These are phyloP conservation scores for Coniochaeta sp. DNA, from an alignment of 2,329 filamentous ascomycete genomes.

Conservation along the genomic window DNA sequence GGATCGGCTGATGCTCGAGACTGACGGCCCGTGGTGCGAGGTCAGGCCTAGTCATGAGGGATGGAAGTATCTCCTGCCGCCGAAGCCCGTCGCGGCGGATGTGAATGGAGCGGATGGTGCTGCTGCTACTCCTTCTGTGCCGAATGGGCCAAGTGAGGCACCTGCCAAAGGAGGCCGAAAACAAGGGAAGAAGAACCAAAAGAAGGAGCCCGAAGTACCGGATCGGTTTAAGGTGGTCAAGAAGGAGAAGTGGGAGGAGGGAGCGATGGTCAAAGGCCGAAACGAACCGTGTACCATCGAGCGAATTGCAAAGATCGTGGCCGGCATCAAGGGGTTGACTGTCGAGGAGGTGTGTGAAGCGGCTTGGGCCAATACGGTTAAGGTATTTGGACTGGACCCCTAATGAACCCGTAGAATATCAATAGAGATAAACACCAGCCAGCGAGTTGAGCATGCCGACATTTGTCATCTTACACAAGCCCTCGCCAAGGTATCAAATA, in stretches of 20 bases:
- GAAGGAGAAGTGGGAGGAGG: conserved; percentile 90
- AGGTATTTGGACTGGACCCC: conserved; percentile 68
- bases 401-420: conserved; percentile 7
- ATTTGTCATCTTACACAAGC: too few relatives aligned
- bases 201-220: conserved; percentile 59
- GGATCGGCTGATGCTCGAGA: conserved; percentile 84
- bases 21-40: conserved; percentile 96
- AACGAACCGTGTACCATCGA: conserved; percentile 89
- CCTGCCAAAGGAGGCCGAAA: conserved; percentile 1
- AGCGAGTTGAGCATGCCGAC: not conserved
- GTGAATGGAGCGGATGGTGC: not conserved
- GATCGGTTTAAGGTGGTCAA: conserved; percentile 77
- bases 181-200: conserved; percentile 39
- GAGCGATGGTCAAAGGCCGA: conserved; percentile 84
- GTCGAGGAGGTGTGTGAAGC: conserved; percentile 81
- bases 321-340: conserved; percentile 71
- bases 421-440: not conserved
- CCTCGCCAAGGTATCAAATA: not conserved
- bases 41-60: conserved; percentile 85
- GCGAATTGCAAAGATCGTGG: conserved; percentile 81
- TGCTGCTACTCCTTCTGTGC: not conserved
- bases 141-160: not conserved
- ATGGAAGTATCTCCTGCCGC: conserved; percentile 56
- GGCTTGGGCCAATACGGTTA: conserved; percentile 74
- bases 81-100: conserved; percentile 16